A percentile compares a stretch with the other conserved stretches of the same genome.
phyloP scores from a whole-genome alignment of 176 grass and related monocot species.

The Pontederia crassipes region DNA sequence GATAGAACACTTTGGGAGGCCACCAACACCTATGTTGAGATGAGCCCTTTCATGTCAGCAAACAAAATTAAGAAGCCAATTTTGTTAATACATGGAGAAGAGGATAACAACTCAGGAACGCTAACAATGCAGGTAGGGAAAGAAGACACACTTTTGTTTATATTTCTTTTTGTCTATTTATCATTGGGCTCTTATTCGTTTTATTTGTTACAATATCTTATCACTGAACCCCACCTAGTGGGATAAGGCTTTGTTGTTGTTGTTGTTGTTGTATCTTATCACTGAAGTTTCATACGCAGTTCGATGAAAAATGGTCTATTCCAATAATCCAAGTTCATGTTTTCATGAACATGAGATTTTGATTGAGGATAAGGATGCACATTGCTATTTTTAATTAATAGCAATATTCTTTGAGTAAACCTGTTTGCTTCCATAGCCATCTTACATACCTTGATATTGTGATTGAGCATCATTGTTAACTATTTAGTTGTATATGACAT shows the following conservation, averaged over 20 bases:
- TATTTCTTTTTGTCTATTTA: background rate
- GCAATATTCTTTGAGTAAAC: too few relatives aligned
- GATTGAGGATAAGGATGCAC: too few relatives aligned
- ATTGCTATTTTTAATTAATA: too few relatives aligned
- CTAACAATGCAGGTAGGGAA: constrained; percentile 85
- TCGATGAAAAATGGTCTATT: too few relatives aligned
- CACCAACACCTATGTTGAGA: constrained; percentile 70
- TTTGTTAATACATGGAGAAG: constrained; percentile 94
- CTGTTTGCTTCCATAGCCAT: too few relatives aligned
- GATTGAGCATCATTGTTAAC: background rate
- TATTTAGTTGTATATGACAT: background rate
- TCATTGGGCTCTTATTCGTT: background rate
- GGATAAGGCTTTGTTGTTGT: too few relatives aligned
- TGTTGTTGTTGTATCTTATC: too few relatives aligned
- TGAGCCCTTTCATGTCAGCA: constrained; percentile 99
- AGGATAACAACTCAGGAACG: constrained; percentile 98
- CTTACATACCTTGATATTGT: background rate
- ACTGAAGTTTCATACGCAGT: too few relatives aligned
- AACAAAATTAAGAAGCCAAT: constrained; percentile 99
- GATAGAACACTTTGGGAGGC: constrained; percentile 99
- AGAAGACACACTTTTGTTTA: background rate
- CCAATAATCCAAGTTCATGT: too few relatives aligned
- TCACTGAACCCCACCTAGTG: too few relatives aligned
- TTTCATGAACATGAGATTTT: too few relatives aligned
- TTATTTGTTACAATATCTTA: background rate